Evolutionary conservation across 75 land plant genomes (phyloP), one percentile per base, ranked within the genome.

Genomic region (Picea sitchensis): DNA sequence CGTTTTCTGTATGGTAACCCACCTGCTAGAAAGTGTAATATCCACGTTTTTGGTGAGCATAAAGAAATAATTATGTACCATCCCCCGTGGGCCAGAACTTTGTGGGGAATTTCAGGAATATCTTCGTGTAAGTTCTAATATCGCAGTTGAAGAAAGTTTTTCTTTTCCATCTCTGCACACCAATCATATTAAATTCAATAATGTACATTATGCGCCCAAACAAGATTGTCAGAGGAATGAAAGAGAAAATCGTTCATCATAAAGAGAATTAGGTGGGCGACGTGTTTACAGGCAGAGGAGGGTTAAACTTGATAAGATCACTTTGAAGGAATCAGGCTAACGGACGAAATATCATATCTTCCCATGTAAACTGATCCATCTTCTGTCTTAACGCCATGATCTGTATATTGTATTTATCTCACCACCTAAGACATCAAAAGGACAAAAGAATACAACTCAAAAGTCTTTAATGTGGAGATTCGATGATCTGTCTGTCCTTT

Each of bases 261-360:
- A 57, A 4, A 78, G 54, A 60, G 59, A 18, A 47, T 7, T 47
- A 8, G 54, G 8, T 47, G 7, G 23, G 32, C 3, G 17, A 38
- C 6, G 8, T 36, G 54, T 88, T 74, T 88, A 94, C 92, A 47
- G 97, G 97, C 56, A 94, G 89, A 14, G 86, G 84, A 3, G 97
- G 97, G 5, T 17, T 65, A 74, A 90, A 94, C 30, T 78, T 77
- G 61, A 94, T 94, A 51, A 92, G 95, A 51, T 85, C 71, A 81
- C 92, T 90, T 77, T 90, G 89, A 36, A 94, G 89, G 36, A 94
- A 94, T 12, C 23, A 92, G 74, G 77, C 95, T 94, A 73, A 87
- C 93, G 3, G 97, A 88, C 68, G 89, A 72, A 64, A 94, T 89
- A 26, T 84, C 85, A 59, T 86, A 86, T 38, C 86, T 78, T 44